These are phyloP conservation scores for Salvia splendens DNA, from an alignment of 257 asterid genomes.

Conservation along the genomic window DNA sequence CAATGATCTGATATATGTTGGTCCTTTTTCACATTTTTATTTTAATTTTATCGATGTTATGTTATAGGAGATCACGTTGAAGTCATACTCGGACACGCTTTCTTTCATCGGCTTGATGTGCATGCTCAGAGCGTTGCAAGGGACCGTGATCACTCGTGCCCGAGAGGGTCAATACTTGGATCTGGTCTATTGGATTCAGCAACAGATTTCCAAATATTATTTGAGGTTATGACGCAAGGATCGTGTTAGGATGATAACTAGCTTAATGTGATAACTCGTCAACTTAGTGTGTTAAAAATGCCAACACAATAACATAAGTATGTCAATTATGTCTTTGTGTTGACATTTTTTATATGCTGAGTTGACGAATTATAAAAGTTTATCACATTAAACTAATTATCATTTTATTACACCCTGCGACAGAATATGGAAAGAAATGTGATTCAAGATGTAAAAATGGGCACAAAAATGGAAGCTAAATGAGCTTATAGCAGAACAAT, in stretches of 20 bases:
- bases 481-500: constrained; percentile 1
- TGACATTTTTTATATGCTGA: no score
- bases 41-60: neutral
- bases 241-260: constrained; percentile 35
- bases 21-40: neutral
- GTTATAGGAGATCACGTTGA: constrained; percentile 47
- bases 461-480: constrained; percentile 1
- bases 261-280: no score
- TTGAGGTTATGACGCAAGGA: constrained; percentile 13
- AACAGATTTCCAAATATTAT: constrained; percentile 41
- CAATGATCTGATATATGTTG: no score
- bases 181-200: constrained; percentile 60
- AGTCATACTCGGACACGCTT: constrained; percentile 58
- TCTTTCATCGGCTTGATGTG: constrained; percentile 55
- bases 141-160: constrained; percentile 43
- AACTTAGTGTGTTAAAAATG: no score
- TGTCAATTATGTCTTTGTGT: no score
- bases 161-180: constrained; percentile 43
- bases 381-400: neutral
- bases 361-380: no score
- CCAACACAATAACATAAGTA: no score
- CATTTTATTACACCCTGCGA: neutral
- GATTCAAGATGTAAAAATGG: neutral
- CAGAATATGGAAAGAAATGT: neutral
- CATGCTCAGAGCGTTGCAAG: constrained; percentile 51